Evolutionary conservation across 2,329 filamentous ascomycete genomes (phyloP), one percentile per base, ranked within the genome.

Genomic region (Colletotrichum acutatum): DNA sequence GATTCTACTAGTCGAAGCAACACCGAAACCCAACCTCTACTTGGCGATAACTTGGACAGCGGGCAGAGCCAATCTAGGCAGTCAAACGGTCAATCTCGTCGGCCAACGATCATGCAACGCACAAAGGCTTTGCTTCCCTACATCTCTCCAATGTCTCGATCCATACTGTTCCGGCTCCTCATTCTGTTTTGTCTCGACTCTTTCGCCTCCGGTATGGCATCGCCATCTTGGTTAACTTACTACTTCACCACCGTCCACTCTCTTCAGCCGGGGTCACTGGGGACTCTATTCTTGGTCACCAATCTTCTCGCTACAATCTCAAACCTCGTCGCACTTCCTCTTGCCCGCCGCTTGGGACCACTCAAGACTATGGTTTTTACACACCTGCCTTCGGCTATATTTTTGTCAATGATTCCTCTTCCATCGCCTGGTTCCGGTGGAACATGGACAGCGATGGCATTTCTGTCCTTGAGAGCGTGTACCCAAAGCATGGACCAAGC

Each of bases 291-390:
- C 77, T 88, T 90, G 76, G 83, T 83, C 28, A 87, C 88, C 0
- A 86, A 84, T 72, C 83, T 89, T 63, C 84, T 90, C 24, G 82
- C 87, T 1, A 86, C 88, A 0, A 71, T 81, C 1, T 90, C 88
- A 0, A 88, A 86, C 76, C 80, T 91, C 14, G 82, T 87, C 0
- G 88, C 89, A 0, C 86, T 87, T 5, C 86, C 88, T 5, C 82
- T 91, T 1, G 86, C 89, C 6, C 87, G 87, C 32, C 83, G 88
- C 5, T 82, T 90, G 49, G 89, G 89, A 6, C 89, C 95, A 46
- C 87, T 94, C 57, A 91, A 91, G 85, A 94, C 92, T 1, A 94
- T 94, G 92, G 91, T 93, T 9, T 93, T 93, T 77, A 94, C 92
- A 0, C 92, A 94, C 34, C 84, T 94, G 0, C 93, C 93, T 0